Base-by-base conservation (phyloP, 257 asterid genomes). In the Pogostemon cablin region DNA sequence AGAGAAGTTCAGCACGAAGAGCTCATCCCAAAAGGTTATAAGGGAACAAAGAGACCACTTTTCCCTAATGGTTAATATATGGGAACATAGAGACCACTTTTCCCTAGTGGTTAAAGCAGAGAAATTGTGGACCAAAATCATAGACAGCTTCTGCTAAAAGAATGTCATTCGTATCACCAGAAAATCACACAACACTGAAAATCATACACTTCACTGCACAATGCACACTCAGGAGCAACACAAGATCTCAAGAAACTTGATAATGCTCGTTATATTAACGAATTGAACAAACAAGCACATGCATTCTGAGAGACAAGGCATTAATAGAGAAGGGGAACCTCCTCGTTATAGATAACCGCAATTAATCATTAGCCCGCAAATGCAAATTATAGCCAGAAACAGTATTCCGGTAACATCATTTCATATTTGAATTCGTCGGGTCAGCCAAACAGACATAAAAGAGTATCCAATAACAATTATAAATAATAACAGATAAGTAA, bases 91-190 rank as follows among this genome's bases (percentile, higher is more conserved):
- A 15, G 17, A 15, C 17, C 17, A 15, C 1, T 42, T 63, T 67
- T 0, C 32, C 59, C 39, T 20, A 9, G 62, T 65, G 47, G 61
- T 56, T 32, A 46, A 43, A 12, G 64, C 38, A 11, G 40, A 44
- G 7, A 57, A 40, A 7, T 41, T 9, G 17, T 4, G 7, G 8
- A 43, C 35, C 20, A 64, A 41, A 56, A 56, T 2, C 52, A 25
- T 37, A 73, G 60, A 32, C 5, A 15, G 32, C 73, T 56, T 39
- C 62, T 58, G 54, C 56, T 43, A 12, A 63, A 11, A 53, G 42
- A 64, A 10, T 10, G 37, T 6, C 75, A 42, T 15, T 44, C 3
- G 5, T 4, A 25, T 25, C 32, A 25, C 32, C 32, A 9, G 69
- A 40, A 39, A 42, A 25, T 55, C 20, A 41, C 15, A 46, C 37